A percentile compares a stretch with the other conserved stretches of the same genome.
Conservation (phyloP, 306 rosid species). For the Quillaja saponaria region DNA sequence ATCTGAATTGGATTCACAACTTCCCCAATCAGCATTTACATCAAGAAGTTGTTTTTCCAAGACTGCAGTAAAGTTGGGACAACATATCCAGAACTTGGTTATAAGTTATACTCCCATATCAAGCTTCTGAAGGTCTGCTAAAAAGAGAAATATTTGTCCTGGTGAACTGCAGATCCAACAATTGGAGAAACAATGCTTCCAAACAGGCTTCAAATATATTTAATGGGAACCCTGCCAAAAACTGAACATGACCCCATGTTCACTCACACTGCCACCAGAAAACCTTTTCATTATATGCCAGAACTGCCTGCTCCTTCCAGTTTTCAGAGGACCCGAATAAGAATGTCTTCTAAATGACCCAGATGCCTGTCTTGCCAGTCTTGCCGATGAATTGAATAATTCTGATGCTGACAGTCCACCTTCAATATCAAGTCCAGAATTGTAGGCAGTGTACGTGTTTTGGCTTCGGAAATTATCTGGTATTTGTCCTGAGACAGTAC, state of each 20-base stretch:
- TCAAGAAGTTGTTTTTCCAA: constrained; percentile 19
- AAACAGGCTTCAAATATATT: too few relatives aligned
- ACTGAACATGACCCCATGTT: constrained; percentile 52
- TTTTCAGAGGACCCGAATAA: constrained; percentile 64
- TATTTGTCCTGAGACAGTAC: constrained; percentile 47
- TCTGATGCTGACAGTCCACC: constrained; percentile 59
- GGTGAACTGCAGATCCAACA: constrained; percentile 24
- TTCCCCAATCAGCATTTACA: too few relatives aligned
- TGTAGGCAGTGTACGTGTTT: constrained; percentile 45
- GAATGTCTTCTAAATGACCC: constrained; percentile 64
- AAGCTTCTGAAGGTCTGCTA: constrained; percentile 20
- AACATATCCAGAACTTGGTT: constrained; percentile 40
- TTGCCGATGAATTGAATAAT: constrained; percentile 44
- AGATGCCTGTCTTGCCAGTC: constrained; percentile 40
- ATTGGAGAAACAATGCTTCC: too few relatives aligned
- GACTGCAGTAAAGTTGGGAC: constrained; percentile 28
- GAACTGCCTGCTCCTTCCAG: constrained; percentile 52
- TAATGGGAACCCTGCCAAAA: constrained; percentile 44
- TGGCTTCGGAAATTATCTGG: constrained; percentile 51
- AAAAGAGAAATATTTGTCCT: constrained; percentile 10
- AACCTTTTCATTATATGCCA: constrained; percentile 70
- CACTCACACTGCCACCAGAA: constrained; percentile 74
- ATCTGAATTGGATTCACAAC: too few relatives aligned
- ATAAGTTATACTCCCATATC: constrained; percentile 32
- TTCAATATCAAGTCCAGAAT: constrained; percentile 46